Percentiles rank a stretch among this genome's conserved stretches.
phyloP scores from a whole-genome alignment of 495 filamentous ascomycete species.

The Friedmanniomyces simplex region DNA sequence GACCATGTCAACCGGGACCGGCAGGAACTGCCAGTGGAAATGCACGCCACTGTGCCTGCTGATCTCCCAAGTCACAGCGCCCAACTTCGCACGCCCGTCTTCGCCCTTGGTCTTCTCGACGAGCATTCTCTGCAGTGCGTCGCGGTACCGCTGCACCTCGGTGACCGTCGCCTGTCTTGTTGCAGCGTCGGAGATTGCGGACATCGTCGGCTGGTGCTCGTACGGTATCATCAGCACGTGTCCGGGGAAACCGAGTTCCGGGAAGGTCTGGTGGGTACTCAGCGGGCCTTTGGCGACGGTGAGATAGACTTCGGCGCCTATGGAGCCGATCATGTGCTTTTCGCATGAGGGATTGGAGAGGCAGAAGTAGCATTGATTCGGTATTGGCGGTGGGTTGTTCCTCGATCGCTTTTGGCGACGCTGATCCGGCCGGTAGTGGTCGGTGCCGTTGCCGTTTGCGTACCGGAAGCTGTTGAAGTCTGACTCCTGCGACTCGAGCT shows the following conservation, averaged over 20 bases:
- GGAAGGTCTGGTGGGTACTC: conserved; percentile 54
- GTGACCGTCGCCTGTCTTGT: conserved; percentile 45
- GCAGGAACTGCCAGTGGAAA: conserved; percentile 89
- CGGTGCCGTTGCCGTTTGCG: conserved; percentile 32
- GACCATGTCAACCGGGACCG: conserved; percentile 56
- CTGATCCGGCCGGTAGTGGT: conserved; percentile 10
- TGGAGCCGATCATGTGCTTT: conserved; percentile 78
- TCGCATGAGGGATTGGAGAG: conserved; percentile 71
- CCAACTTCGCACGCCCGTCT: conserved; percentile 38
- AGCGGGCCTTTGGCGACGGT: conserved; percentile 89
- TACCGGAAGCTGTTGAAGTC: conserved; percentile 39
- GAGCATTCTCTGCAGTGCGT: conserved; percentile 61
- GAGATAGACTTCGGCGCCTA: conserved; percentile 75
- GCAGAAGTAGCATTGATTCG: conserved; percentile 88
- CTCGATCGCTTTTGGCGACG: conserved; percentile 43
- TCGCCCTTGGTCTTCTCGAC: conserved; percentile 29
- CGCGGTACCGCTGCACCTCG: conserved; percentile 75
- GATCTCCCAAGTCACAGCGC: conserved; percentile 85
- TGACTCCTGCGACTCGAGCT: conserved; percentile 26
- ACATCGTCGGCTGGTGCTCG: conserved; percentile 59
- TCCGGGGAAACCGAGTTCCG: conserved; percentile 60
- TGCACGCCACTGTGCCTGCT: conserved; percentile 69
- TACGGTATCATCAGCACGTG: conserved; percentile 90
- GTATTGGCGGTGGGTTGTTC: conserved; percentile 50
- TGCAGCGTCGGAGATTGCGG: conserved; percentile 47